Evolutionary conservation across 2,329 filamentous ascomycete genomes (phyloP).

Genomic region (Sclerotinia subarctica): DNA sequence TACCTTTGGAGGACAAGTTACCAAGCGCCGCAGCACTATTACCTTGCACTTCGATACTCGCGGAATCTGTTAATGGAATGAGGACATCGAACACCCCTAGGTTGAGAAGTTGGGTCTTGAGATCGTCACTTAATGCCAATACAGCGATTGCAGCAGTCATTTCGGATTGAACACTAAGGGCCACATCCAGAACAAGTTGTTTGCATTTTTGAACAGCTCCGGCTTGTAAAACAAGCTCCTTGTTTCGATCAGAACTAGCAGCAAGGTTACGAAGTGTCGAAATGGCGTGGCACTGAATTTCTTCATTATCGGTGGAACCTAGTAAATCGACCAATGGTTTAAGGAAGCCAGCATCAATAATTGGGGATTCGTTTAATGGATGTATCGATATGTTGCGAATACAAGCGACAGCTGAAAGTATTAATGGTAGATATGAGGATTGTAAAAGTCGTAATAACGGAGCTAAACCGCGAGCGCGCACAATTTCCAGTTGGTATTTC

Average conservation of each 20-base stretch:
- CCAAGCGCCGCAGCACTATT: slow-evolving; percentile 95
- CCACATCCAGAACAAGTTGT: slow-evolving; percentile 88
- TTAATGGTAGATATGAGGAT: slow-evolving; percentile 92
- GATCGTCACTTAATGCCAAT: slow-evolving; percentile 87
- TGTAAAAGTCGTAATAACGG: slow-evolving; percentile 87
- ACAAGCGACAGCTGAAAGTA: slow-evolving; percentile 93
- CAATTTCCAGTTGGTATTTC: slow-evolving; percentile 97
- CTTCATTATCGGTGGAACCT: slow-evolving; percentile 94
- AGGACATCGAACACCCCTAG: slow-evolving; percentile 94
- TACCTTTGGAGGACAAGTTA: slow-evolving; percentile 96
- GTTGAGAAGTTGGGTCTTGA: slow-evolving; percentile 86
- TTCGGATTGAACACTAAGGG: slow-evolving; percentile 92
- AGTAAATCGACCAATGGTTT: slow-evolving; percentile 90
- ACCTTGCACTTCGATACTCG: slow-evolving; percentile 96
- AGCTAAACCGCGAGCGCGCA: slow-evolving; percentile 78
- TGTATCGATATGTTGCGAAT: slow-evolving; percentile 99
- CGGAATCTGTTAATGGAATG: slow-evolving; percentile 90
- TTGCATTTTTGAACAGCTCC: slow-evolving; percentile 99
- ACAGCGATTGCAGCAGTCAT: slow-evolving; percentile 99
- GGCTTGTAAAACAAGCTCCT: slow-evolving; percentile 93
- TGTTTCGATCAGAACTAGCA: slow-evolving; percentile 95
- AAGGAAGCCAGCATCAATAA: slow-evolving; percentile 95
- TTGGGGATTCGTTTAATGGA: slow-evolving; percentile 94
- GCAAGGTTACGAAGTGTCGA: slow-evolving; percentile 94
- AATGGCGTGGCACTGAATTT: slow-evolving; percentile 98